These are phyloP conservation scores for Jatropha multifida DNA, from an alignment of 441 rosid genomes.

Conservation along the genomic window DNA sequence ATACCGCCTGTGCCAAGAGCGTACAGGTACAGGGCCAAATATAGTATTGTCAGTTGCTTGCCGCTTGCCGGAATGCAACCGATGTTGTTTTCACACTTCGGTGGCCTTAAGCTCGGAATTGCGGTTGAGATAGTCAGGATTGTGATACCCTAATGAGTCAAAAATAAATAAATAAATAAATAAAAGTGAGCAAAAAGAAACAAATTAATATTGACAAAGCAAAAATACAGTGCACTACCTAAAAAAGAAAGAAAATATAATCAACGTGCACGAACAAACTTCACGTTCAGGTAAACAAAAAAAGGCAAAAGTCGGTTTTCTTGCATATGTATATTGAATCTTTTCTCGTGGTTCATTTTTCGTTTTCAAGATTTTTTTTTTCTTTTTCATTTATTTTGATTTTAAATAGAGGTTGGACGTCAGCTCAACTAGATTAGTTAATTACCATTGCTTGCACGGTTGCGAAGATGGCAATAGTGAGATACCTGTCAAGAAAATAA, in stretches of 20 bases:
- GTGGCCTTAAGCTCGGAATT: constrained; percentile 75
- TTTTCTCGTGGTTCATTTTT: too few relatives aligned
- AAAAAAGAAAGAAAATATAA: neutral
- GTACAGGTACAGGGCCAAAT: constrained; percentile 71
- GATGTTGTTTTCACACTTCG: constrained; percentile 44
- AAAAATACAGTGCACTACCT: neutral
- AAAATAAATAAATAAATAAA: neutral
- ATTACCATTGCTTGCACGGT: constrained; percentile 79
- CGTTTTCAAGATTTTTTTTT: neutral
- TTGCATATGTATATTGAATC: neutral
- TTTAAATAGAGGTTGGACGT: neutral
- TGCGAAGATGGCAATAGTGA: constrained; percentile 84
- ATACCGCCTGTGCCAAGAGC: constrained; percentile 97
- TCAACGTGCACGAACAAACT: constrained; percentile 14
- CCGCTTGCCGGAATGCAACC: constrained; percentile 59
- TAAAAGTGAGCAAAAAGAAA: neutral
- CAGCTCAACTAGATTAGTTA: constrained; percentile 16
- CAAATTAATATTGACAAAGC: neutral
- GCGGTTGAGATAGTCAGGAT: constrained; percentile 79
- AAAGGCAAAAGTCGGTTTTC: too few relatives aligned
- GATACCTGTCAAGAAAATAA: constrained; percentile 48
- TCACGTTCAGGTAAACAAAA: neutral
- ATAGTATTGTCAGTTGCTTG: constrained; percentile 56
- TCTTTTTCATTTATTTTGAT: neutral
- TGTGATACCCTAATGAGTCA: constrained; percentile 58